phyloP scores from a whole-genome alignment of 768 basidiomycete species.

The Candolleomyces eurysporus region DNA sequence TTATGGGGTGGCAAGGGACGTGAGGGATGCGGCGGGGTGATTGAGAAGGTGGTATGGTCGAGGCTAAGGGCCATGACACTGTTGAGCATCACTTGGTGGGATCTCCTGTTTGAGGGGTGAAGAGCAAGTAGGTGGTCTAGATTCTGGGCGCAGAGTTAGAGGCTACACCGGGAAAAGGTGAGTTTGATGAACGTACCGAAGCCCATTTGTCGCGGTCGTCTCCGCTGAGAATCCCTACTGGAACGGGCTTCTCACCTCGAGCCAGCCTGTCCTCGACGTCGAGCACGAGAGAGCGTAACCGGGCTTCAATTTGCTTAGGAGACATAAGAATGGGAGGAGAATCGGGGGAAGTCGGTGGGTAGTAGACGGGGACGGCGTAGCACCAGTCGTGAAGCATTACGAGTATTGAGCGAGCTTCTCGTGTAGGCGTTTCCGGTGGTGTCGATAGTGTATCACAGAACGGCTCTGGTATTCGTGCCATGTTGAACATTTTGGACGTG shows the following conservation, averaged over 20 bases:
- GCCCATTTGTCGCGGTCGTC: conserved; percentile 85
- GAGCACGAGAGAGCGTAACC: conserved; percentile 41
- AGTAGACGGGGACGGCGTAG: conserved; percentile 72
- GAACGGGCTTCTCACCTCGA: conserved; percentile 54
- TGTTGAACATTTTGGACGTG: conserved; percentile 68
- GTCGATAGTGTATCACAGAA: conserved; percentile 64
- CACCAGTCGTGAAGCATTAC: conserved; percentile 77
- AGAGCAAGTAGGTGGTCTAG: conserved; percentile 65
- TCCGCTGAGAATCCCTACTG: conserved; percentile 71
- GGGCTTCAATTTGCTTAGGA: conserved; percentile 40
- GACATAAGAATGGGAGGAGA: conserved; percentile 27
- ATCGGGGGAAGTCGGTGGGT: conserved; percentile 29
- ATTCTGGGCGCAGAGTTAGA: conserved; percentile 47
- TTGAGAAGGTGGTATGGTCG: conserved; percentile 63
- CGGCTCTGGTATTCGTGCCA: conserved; percentile 68
- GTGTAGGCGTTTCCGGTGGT: conserved; percentile 40
- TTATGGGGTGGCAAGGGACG: conserved; percentile 11
- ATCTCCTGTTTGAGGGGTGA: conserved; percentile 60
- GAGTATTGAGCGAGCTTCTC: conserved; percentile 56
- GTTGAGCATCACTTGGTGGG: conserved; percentile 63
- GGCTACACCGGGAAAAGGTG: neutral
- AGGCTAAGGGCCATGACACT: conserved; percentile 80
- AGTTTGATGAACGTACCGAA: conserved; percentile 44
- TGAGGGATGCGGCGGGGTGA: conserved; percentile 25
- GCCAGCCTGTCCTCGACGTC: conserved; percentile 58